These are phyloP conservation scores for Colletotrichum tanaceti DNA, from an alignment of 2,329 filamentous ascomycete genomes.

Conservation along the genomic window DNA sequence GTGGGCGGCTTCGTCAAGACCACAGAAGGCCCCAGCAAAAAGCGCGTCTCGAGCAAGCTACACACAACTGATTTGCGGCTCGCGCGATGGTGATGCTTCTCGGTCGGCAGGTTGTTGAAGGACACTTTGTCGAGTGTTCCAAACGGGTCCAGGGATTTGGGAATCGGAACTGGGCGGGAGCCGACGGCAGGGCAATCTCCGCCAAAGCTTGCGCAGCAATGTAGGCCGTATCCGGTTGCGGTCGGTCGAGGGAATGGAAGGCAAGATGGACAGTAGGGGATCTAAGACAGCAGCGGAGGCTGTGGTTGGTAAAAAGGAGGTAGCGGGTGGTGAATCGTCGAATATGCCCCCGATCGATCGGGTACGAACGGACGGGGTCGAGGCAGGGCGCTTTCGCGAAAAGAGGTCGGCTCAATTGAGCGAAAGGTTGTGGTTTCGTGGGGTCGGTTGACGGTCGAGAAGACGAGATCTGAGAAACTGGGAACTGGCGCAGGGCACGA, in stretches of 20 bases:
- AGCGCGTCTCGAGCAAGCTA: slow-evolving; percentile 18
- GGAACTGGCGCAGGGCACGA: slow-evolving; percentile 33
- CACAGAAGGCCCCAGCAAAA: background rate
- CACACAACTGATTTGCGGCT: slow-evolving; percentile 11
- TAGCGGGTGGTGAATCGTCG: slow-evolving; percentile 24
- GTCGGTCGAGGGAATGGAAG: slow-evolving; percentile 34
- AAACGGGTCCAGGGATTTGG: slow-evolving; percentile 28
- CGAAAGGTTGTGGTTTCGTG: slow-evolving; percentile 23
- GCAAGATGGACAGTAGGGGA: slow-evolving; percentile 25
- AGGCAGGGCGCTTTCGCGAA: slow-evolving; percentile 11
- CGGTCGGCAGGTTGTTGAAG: slow-evolving; percentile 17
- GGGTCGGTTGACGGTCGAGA: slow-evolving; percentile 17
- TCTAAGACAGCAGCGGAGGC: slow-evolving; percentile 36
- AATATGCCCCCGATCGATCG: slow-evolving; percentile 27
- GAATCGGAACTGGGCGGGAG: slow-evolving; percentile 16
- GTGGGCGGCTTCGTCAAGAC: background rate
- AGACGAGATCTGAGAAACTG: slow-evolving; percentile 38
- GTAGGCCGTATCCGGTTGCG: slow-evolving; percentile 37
- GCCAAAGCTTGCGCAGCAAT: slow-evolving; percentile 36
- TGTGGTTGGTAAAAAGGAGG: slow-evolving; percentile 15
- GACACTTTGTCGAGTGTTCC: slow-evolving; percentile 13
- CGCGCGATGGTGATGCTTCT: slow-evolving; percentile 5
- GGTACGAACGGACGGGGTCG: slow-evolving; percentile 14
- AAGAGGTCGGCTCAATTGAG: slow-evolving; percentile 31
- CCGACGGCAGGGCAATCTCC: slow-evolving; percentile 28